phyloP scores from a whole-genome alignment of 352 stramenopile genomes.

The Globisporangium uncinulatum region DNA sequence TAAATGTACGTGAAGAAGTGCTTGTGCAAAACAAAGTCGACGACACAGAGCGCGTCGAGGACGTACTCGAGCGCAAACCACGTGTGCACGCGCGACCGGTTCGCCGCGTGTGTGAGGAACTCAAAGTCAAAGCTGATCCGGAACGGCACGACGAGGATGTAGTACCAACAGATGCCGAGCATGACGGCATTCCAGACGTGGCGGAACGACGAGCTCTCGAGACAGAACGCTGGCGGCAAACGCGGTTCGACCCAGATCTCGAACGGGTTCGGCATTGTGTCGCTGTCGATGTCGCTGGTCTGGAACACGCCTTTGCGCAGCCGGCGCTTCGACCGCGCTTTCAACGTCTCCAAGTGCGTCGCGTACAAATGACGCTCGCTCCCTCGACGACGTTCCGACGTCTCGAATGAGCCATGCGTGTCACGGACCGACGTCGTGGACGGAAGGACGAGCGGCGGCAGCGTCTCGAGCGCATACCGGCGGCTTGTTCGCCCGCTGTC shows the following conservation, averaged over 20 bases:
- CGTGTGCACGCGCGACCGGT: slow-evolving; percentile 2
- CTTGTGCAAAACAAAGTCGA: slow-evolving; percentile 28
- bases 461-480: too few species aligned
- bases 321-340: slow-evolving; percentile 11
- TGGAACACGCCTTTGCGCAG: slow-evolving; percentile 15
- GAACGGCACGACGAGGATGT: slow-evolving; percentile 25
- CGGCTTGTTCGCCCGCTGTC: too few species aligned
- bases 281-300: not conserved
- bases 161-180: slow-evolving; percentile 26
- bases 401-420: too few species aligned
- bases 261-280: slow-evolving; percentile 7
- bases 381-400: too few species aligned
- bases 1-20: slow-evolving; percentile 28
- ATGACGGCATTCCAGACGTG: slow-evolving; percentile 22
- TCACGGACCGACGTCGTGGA: too few species aligned
- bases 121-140: slow-evolving; percentile 24
- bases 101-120: slow-evolving; percentile 10
- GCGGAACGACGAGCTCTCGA: slow-evolving; percentile 25
- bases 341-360: slow-evolving; percentile 23
- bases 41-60: slow-evolving; percentile 24
- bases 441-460: too few species aligned
- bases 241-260: slow-evolving; percentile 29
- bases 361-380: slow-evolving; percentile 6
- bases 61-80: slow-evolving; percentile 37
- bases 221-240: slow-evolving; percentile 16